phyloP scores from a whole-genome alignment of 768 basidiomycete genomes.

The Brasilioporus rufonigricans region DNA sequence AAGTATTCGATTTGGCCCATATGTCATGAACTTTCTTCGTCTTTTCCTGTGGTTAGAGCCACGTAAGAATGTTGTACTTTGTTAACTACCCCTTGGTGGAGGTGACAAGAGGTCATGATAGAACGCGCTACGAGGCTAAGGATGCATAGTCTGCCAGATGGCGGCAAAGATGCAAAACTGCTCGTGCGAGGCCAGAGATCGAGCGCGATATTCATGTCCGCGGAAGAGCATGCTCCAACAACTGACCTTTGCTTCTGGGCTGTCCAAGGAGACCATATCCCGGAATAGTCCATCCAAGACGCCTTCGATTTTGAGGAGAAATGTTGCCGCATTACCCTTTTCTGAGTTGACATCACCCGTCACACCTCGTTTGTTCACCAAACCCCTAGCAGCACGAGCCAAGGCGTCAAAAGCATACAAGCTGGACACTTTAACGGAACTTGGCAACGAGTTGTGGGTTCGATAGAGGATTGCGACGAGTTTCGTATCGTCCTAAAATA shows the following conservation, averaged over 20 bases:
- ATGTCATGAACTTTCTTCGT: conserved; percentile 96
- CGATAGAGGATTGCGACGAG: conserved; percentile 88
- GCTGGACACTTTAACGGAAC: conserved; percentile 74
- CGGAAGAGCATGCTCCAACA: conserved; percentile 5
- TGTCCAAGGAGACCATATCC: conserved; percentile 71
- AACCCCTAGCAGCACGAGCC: conserved; percentile 73
- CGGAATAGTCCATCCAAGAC: conserved; percentile 86
- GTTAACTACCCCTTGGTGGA: conserved; percentile 42
- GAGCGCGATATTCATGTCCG: not conserved
- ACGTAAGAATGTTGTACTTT: conserved; percentile 32
- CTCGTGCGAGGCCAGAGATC: conserved; percentile 9
- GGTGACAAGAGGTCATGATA: conserved; percentile 25
- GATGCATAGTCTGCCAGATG: not conserved
- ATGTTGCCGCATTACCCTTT: conserved; percentile 74
- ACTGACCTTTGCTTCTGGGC: conserved; percentile 86
- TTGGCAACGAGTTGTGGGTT: conserved; percentile 76
- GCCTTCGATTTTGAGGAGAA: conserved; percentile 87
- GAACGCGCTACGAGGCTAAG: conserved; percentile 20
- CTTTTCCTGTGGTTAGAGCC: conserved; percentile 75
- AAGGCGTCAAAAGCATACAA: conserved; percentile 95
- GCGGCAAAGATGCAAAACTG: conserved; percentile 4
- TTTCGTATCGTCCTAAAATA: conserved; percentile 74
- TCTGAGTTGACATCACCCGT: conserved; percentile 52
- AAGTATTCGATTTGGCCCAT: conserved; percentile 90
- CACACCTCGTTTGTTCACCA: conserved; percentile 62